Percentiles rank a stretch among this genome's conserved stretches.
Conservation (phyloP, 768 basidiomycete genomes). For the Calvatia gigantea region DNA sequence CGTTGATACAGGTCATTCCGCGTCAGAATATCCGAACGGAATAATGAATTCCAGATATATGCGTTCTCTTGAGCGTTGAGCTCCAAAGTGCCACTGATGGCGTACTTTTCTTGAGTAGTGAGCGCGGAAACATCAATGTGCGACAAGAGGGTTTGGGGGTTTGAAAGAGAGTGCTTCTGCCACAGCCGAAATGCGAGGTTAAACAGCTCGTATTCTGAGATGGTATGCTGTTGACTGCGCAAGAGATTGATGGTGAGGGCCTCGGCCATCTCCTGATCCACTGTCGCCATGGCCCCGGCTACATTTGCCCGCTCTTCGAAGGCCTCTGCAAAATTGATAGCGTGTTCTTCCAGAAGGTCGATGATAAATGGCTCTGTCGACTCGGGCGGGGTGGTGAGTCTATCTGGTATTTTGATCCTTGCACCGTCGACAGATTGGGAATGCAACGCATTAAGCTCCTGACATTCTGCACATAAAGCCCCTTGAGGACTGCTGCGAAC, state of each 20-base stretch:
- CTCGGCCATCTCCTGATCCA: slow-evolving; percentile 34
- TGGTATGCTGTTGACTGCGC: slow-evolving; percentile 44
- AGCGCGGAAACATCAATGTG: slow-evolving; percentile 60
- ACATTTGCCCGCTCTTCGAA: slow-evolving; percentile 32
- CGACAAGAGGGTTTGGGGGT: slow-evolving; percentile 40
- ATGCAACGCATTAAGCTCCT: slow-evolving; percentile 68
- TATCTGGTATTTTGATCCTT: slow-evolving; percentile 54
- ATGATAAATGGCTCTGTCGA: slow-evolving; percentile 45
- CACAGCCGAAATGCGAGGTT: slow-evolving; percentile 46
- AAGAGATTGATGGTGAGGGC: slow-evolving; percentile 42
- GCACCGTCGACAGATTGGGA: slow-evolving; percentile 70
- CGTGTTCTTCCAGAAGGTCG: slow-evolving; percentile 46
- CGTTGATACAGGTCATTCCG: slow-evolving; percentile 47
- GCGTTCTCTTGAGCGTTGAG: slow-evolving; percentile 39
- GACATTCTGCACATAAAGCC: slow-evolving; percentile 61
- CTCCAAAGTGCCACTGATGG: slow-evolving; percentile 38
- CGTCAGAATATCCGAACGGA: slow-evolving; percentile 57
- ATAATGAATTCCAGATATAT: slow-evolving; percentile 61
- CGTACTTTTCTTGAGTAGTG: slow-evolving; percentile 49
- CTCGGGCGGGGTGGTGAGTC: slow-evolving; percentile 48
- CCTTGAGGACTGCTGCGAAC: slow-evolving; percentile 49
- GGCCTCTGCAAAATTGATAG: slow-evolving; percentile 38
- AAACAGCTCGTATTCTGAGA: slow-evolving; percentile 63
- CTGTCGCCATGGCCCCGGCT: slow-evolving; percentile 18
- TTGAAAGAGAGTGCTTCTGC: slow-evolving; percentile 34